Evolutionary conservation across 768 basidiomycete genomes (phyloP).

Genomic region (Boletus tylopilopsis): DNA sequence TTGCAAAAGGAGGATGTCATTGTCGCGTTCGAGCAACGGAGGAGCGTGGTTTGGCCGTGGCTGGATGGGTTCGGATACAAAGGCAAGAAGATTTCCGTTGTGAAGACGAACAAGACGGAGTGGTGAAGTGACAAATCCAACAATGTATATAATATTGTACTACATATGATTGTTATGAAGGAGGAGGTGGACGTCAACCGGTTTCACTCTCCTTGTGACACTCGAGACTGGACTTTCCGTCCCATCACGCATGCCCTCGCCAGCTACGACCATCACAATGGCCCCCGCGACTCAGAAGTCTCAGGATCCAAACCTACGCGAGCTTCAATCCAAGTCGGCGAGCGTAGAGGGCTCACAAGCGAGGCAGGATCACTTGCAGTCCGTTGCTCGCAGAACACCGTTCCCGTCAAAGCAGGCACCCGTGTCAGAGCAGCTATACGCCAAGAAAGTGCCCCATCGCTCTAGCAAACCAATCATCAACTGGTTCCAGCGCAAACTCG

Average conservation of each 20-base stretch:
- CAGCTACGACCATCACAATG: constrained; percentile 12
- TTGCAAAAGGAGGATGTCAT: constrained; percentile 77
- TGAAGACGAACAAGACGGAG: constrained; percentile 55
- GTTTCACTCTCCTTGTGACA: not conserved
- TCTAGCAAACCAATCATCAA: constrained; percentile 85
- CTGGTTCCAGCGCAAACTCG: constrained; percentile 86
- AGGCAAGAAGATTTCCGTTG: constrained; percentile 67
- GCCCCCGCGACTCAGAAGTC: constrained; percentile 8
- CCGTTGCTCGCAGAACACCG: constrained; percentile 16
- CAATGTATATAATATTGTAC: too few species aligned
- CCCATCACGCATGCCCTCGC: constrained; percentile 17
- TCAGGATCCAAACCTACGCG: constrained; percentile 12
- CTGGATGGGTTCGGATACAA: constrained; percentile 92
- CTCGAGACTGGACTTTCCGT: constrained; percentile 1
- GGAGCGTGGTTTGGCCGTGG: constrained; percentile 90
- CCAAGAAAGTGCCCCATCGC: constrained; percentile 63
- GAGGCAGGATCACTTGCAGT: constrained; percentile 16
- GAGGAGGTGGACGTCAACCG: too few species aligned
- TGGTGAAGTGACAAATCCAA: constrained; percentile 46
- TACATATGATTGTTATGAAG: too few species aligned
- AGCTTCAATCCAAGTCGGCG: constrained; percentile 13
- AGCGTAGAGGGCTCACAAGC: constrained; percentile 4
- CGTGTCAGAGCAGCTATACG: constrained; percentile 33
- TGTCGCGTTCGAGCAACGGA: constrained; percentile 69
- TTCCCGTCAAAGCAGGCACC: constrained; percentile 23